Evolutionary conservation across 257 asterid genomes (phyloP), one percentile per base, ranked within the genome.

Genomic region (Nicotiana sylvestris): DNA sequence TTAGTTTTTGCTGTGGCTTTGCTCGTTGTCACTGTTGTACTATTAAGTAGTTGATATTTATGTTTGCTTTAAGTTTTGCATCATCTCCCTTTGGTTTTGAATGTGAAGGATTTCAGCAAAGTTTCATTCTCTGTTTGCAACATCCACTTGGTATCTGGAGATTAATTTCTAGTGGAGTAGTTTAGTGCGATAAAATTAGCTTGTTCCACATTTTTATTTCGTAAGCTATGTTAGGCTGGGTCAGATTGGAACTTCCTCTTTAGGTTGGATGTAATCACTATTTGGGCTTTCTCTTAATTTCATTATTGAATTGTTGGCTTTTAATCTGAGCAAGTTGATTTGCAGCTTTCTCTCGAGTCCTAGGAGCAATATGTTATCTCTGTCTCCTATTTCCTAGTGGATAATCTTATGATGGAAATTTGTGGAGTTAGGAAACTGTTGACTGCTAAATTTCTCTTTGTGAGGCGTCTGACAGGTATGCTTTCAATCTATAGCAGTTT

Each of bases 21-120:
- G 17, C 57, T 35, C 35, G 8, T 60, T 60, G 72, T 62, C 12
- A 39, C 27, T 78, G 69, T 78, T 57, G 82, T 78, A 78, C 70
- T 60, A 64, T 21, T 27, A 55, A 37, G 10, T 78, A 57, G 60
- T 60, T 78, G 56, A 29, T 78, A 78, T 78, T 60, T 46, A 72
- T 46, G 79, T 12, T 72, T 25, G 32, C 58, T 72, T 39, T 4
- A 69, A 69, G 60, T 49, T 13, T 72, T 72, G 79, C 61, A 39
- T 39, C 58, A 70, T 70, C 78, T n/a, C 25, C 57, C 58, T 21
- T 37, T 69, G 33, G 77, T 69, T 56, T 56, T 11, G 35, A 70
- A 11, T 70, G 58, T 68, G 77, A 69, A 39, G 33, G 78, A 70
- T 70, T 62, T 69, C 77, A 11, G 10, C 1, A n/a, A 58, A 18